phyloP scores from a whole-genome alignment of 2,329 filamentous ascomycete species.

The Knufia petricola region DNA sequence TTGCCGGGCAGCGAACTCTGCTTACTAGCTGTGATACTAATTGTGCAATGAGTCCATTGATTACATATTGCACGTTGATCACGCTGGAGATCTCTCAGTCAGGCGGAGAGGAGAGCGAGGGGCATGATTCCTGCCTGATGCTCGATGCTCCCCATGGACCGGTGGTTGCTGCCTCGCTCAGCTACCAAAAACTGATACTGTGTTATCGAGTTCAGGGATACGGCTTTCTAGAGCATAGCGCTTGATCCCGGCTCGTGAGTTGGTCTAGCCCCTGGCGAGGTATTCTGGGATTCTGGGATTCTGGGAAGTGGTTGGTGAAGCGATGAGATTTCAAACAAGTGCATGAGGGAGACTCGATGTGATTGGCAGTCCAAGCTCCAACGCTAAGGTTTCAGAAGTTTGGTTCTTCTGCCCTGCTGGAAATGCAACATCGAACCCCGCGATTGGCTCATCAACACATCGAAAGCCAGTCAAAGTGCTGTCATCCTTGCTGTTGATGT shows the following conservation, averaged over 20 bases:
- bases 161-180: too few relatives aligned
- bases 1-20: neutral
- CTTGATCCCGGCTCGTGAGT: neutral
- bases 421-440: neutral
- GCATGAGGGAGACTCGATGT: neutral
- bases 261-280: neutral
- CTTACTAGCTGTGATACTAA: neutral
- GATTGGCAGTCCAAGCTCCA: constrained; percentile 1
- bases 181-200: too few relatives aligned
- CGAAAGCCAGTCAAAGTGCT: neutral
- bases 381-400: constrained; percentile 17
- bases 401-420: constrained; percentile 9
- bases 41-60: constrained; percentile 1
- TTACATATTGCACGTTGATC: too few relatives aligned
- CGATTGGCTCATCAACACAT: constrained; percentile 2
- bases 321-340: constrained; percentile 5
- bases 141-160: too few relatives aligned
- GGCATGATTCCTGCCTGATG: too few relatives aligned
- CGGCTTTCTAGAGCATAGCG: too few relatives aligned
- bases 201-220: too few relatives aligned
- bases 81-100: too few relatives aligned
- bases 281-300: neutral
- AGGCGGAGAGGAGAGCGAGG: too few relatives aligned
- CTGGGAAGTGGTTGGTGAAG: neutral
- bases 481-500: too few relatives aligned